Percentiles rank a stretch among this genome's conserved stretches.
Evolutionary conservation across 768 basidiomycete genomes (phyloP).

Genomic region (Rhodotorula graminis): DNA sequence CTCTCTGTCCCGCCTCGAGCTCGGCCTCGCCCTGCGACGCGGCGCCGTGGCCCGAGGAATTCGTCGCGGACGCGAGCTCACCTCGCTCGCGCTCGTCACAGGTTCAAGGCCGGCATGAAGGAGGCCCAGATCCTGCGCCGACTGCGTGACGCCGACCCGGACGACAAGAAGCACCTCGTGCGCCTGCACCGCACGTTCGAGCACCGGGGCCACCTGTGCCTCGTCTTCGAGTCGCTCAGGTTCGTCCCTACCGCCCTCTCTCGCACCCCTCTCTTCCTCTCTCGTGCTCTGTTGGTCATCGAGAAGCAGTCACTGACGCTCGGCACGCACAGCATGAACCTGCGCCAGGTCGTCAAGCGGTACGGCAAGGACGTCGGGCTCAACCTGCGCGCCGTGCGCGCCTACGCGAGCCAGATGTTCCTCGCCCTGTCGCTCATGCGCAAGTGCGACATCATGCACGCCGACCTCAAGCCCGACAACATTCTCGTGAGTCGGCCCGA

Average conservation of each 20-base stretch:
- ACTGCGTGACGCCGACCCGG: conserved; percentile 80
- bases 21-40: too few species aligned
- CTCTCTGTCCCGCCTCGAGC: too few species aligned
- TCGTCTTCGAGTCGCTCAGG: conserved; percentile 94
- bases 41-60: too few species aligned
- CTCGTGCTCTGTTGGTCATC: too few species aligned
- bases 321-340: conserved; percentile 71
- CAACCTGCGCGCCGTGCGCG: conserved; percentile 92
- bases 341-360: conserved; percentile 93
- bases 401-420: conserved; percentile 96
- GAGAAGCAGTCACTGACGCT: neutral
- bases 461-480: conserved; percentile 98
- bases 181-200: conserved; percentile 92
- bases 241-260: conserved; percentile 47
- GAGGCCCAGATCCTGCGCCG: conserved; percentile 85
- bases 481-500: conserved; percentile 64
- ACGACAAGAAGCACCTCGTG: conserved; percentile 93
- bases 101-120: conserved; percentile 91
- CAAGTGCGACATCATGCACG: conserved; percentile 92
- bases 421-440: conserved; percentile 74
- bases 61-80: neutral
- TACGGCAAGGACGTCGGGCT: conserved; percentile 97
- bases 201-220: conserved; percentile 90
- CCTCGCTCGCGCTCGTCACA: conserved; percentile 44
- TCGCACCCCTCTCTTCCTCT: too few species aligned